Evolutionary conservation across 495 filamentous ascomycete genomes (phyloP).

Genomic region (Penicillium salamii): DNA sequence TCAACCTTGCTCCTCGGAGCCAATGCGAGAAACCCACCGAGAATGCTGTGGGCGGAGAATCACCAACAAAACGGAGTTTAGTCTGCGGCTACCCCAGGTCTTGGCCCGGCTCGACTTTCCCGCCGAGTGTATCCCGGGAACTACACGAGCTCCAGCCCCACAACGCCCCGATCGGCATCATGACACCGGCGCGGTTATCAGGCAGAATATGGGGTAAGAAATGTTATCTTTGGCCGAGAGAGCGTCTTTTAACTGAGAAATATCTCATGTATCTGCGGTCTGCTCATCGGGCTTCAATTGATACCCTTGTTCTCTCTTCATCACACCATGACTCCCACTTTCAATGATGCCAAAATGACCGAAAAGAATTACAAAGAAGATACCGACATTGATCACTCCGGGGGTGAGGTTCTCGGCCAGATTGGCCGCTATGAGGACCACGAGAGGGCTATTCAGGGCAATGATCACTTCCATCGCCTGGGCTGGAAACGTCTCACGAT

Average conservation of each 20-base stretch:
- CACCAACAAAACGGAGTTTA: no score
- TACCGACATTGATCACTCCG: neutral
- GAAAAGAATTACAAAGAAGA: neutral
- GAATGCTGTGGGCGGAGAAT: no score
- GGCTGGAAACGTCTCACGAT: slow-evolving; percentile 34
- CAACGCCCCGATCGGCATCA: neutral
- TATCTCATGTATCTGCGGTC: no score
- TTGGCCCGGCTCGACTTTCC: neutral
- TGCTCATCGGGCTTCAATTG: neutral
- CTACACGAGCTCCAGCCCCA: neutral
- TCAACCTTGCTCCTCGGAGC: no score
- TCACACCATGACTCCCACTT: neutral
- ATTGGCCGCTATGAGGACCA: neutral
- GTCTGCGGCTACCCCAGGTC: neutral
- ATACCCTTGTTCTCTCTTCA: neutral
- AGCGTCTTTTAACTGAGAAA: no score
- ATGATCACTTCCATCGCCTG: slow-evolving; percentile 19
- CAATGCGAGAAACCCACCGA: no score
- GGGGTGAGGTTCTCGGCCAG: neutral
- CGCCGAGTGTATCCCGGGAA: neutral
- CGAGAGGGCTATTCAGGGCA: slow-evolving; percentile 4
- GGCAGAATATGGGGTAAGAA: no score
- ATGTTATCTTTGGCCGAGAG: no score
- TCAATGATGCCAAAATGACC: neutral
- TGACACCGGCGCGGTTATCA: no score